Evolutionary conservation across 345 rosid species (phyloP), one percentile per base, ranked within the genome.

Genomic region (Lepidium aucheri): DNA sequence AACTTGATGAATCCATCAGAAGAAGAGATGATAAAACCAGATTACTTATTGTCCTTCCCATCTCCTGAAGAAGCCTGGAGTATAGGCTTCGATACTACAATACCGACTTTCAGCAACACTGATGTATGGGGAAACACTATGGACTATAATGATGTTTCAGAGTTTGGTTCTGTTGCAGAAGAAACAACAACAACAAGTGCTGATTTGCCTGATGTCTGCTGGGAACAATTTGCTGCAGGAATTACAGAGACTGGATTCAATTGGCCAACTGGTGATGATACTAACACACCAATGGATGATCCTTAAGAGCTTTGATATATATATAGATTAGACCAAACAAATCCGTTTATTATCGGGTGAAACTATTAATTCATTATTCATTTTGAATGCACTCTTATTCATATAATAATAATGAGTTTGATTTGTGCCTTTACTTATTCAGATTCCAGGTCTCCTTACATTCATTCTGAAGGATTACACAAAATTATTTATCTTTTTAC

Each of bases 161-260:
- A 79, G 55, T 72, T 78, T 65, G 88, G 81, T 52, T 64, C 67
- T 63, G 72, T 51, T 59, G 34, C 67, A 51, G 71, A 34, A 51
- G 6, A 26, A 26, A 26, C 30, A 26, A 26, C 26, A 24, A 32
- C 64, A 63, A 30, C 70, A 64, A 79, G 72, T 10, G 76, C 55
- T 45, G 79, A 54, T 45, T 78, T 87, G 62, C 82, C 93, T 40
- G 95, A 89, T 81, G 61, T 83, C 9, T 85, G 50, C 17, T 74
- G 96, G 98, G 86, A 80, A 17, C 69, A 68, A 8, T 87, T 79
- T 49, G 82, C 72, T 46, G 79, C 76, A 69, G 86, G 75, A 75
- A 65, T 69, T 56, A 75, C 80, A 53, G 79, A 77, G 60, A 43
- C 36, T 54, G 84, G 78, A 70, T 68, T 68, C 66, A 63, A 53